Evolutionary conservation across 108 stramenopile species (phyloP), one percentile per base, ranked within the genome.

Genomic region (Discostella stelligeroides): DNA sequence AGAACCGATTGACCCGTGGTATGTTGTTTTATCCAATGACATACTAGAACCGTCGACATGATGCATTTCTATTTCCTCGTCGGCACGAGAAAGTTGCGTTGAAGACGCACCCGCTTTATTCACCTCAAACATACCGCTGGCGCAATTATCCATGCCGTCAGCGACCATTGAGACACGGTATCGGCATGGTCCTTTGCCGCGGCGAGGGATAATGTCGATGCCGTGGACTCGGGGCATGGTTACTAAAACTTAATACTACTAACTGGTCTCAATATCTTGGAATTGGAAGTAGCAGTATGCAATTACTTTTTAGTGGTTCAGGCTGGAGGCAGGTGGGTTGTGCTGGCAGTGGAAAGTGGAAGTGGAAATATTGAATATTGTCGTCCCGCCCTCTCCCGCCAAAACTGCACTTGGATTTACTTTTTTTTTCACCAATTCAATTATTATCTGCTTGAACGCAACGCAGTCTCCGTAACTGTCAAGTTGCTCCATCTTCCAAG

Each of bases 31-130:
- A 10, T 45, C 9, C 43, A 45, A 45, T 60, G 39, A 6, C 41
- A 46, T 11, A 13, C 27, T 23, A 25, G 27, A 1, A 42, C 7
- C 23, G 43, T 40, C 42, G 6, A 12, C 20, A 21, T 23, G 12
- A 24, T n/a, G n/a, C n/a, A n/a, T n/a, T n/a, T n/a, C n/a, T n/a
- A 7, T 61, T 13, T 88, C 81, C 8, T 74, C 73, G n/a, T 76
- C 77, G 7, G 47, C 59, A n/a, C 2, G 43, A n/a, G 4, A 10
- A 45, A n/a, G n/a, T n/a, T 50, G 34, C 6, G 34, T 5, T 6
- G 34, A 6, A 34, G 34, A 6, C 34, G 34, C 34, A 6, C 34
- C 34, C 41, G 42, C 73, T 67, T 9, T 55, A 56, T 18, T 53
- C 42, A 12, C 61, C 63, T 34, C 38, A 34, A 59, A 21, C 2